Evolutionary conservation across 176 grass and related monocot genomes (phyloP).

Genomic region (Typha latifolia): DNA sequence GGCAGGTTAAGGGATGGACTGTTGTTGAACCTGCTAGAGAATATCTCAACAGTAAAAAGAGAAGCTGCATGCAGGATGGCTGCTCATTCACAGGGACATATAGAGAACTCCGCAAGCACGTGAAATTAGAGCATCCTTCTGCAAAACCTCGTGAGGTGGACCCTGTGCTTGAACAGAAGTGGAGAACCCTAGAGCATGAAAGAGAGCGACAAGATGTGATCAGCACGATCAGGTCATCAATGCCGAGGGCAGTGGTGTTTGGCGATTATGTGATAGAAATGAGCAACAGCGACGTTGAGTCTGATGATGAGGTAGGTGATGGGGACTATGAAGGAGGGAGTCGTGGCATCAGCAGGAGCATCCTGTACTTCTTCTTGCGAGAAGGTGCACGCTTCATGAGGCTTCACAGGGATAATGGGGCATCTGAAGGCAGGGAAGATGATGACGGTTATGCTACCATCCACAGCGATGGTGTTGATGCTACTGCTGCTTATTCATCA

Average conservation of each 20-base stretch:
- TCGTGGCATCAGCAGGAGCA: slow-evolving; percentile 36
- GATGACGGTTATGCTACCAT: slow-evolving; percentile 18
- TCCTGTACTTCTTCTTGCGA: slow-evolving; percentile 77
- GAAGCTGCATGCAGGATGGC: slow-evolving; percentile 88
- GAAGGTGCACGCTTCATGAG: slow-evolving; percentile 69
- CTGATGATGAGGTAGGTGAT: slow-evolving; percentile 1
- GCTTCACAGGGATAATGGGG: slow-evolving; percentile 31
- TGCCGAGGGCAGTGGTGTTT: slow-evolving; percentile 76
- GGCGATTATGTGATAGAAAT: slow-evolving; percentile 72
- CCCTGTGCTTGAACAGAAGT: slow-evolving; percentile 71
- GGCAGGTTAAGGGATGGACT: slow-evolving; percentile 95
- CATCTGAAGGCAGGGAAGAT: slow-evolving; percentile 16
- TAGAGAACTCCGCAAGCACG: slow-evolving; percentile 88
- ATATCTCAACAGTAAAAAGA: slow-evolving; percentile 73
- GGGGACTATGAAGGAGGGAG: slow-evolving; percentile 17
- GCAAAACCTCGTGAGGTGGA: slow-evolving; percentile 75
- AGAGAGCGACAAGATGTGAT: slow-evolving; percentile 82
- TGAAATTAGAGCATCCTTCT: slow-evolving; percentile 70
- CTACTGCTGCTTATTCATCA: slow-evolving; percentile 22
- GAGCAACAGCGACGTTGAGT: not conserved
- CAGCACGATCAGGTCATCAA: slow-evolving; percentile 69
- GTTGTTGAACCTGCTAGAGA: slow-evolving; percentile 75
- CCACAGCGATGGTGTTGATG: slow-evolving; percentile 23
- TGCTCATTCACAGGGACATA: slow-evolving; percentile 82
- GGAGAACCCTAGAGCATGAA: slow-evolving; percentile 79